Conservation (phyloP, 2,329 filamentous ascomycete genomes). For the Volutella citrinella region DNA sequence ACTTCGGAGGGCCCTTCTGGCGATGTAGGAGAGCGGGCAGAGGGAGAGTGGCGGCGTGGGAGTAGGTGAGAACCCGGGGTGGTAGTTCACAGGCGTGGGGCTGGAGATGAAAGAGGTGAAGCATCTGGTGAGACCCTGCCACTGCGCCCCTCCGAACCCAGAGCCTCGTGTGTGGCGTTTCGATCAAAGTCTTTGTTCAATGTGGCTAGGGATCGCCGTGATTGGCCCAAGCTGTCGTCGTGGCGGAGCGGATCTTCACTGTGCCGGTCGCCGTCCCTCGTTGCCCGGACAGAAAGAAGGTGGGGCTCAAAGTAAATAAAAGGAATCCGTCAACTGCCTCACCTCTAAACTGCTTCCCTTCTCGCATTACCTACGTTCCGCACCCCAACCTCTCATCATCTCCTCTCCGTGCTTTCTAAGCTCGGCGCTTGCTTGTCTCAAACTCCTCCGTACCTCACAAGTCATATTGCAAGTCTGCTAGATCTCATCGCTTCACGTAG, state of each 20-base stretch:
- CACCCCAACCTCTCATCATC: conserved; percentile 9
- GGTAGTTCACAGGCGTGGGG: too few species aligned
- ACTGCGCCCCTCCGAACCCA: conserved; percentile 12
- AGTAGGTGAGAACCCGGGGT: conserved; percentile 13
- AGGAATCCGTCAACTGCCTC: conserved; percentile 27
- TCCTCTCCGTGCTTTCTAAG: conserved; percentile 13
- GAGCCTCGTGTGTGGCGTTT: conserved; percentile 14
- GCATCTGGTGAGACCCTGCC: conserved; percentile 17
- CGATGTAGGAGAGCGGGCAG: not conserved
- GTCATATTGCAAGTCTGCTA: conserved; percentile 38
- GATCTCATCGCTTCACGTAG: conserved; percentile 45
- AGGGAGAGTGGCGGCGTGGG: conserved; percentile 12
- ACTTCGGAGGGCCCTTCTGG: not conserved
- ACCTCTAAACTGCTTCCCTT: conserved; percentile 17
- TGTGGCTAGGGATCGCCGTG: not conserved
- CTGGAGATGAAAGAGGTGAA: conserved; percentile 15
- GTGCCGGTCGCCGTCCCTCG: conserved; percentile 17
- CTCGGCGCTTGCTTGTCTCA: conserved; percentile 19
- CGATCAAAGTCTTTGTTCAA: conserved; percentile 11
- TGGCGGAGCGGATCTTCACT: conserved; percentile 19
- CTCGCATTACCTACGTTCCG: conserved; percentile 8
- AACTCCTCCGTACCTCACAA: conserved; percentile 23
- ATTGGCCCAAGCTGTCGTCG: too few species aligned
- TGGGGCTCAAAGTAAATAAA: conserved; percentile 47
- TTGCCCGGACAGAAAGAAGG: conserved; percentile 35